Base-by-base conservation (phyloP, 2,329 filamentous ascomycete genomes). In the Cryoendolithus antarcticus region DNA sequence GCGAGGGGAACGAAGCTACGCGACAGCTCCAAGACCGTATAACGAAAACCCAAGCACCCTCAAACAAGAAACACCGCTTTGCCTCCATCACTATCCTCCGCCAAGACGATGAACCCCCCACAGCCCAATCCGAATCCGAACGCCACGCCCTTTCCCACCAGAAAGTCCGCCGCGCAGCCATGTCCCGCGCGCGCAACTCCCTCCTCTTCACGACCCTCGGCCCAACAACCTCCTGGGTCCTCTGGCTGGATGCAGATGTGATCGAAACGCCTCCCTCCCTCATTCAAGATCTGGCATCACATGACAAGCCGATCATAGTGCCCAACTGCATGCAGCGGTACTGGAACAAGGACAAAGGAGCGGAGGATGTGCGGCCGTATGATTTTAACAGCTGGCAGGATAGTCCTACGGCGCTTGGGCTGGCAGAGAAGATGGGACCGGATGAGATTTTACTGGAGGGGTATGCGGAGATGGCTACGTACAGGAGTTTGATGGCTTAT, bases 301-400 rank as follows among this genome's bases (percentile, higher is more conserved):
- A 93, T 62, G 76, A 96, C 63, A 86, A 91, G 63, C 74, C 86
- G n/a, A 75, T 98, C 46, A 82, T 96, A 40, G 86, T 88, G 1
- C 86, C 91, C 37, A 98, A 98, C 60, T 96, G 89, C 69, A 95
- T 82, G 70, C 91, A 98, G 65, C 72, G 82, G 46, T 96, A 76
- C 51, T 67, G 64, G 51, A 63, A 71, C 64, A 74, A 73, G 34
- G 80, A 95, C 46, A 79, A 74, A 37, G 80, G 81, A 54, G 70
- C 76, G 47, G 74, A 75, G 66, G 76, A 79, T 32, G 77, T 89
- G 55, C 77, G 91, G 4, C 78, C 88, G 0, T 98, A 98, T 60
- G 91, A 98, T 64, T 96, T 80, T 71, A 98, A 98, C 66, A 93
- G 83, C 59, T 98, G 91, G 91, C 78, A 89, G 54, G 91, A 98